Conservation (phyloP, 2,329 filamentous ascomycete genomes). For the Epichloe brachyelytri region DNA sequence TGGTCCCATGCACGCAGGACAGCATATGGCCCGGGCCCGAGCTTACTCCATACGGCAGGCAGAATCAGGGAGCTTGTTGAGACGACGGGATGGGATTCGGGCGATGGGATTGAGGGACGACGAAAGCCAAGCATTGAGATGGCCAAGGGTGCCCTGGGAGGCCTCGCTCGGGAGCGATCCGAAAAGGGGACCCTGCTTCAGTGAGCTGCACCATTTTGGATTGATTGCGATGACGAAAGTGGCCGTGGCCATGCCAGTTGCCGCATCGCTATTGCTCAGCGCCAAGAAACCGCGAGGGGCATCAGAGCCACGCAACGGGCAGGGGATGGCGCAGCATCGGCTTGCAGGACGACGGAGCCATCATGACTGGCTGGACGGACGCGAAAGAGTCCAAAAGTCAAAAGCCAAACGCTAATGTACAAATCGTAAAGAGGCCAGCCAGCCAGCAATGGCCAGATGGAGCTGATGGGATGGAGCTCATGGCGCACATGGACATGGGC, state of each 20-base stretch:
- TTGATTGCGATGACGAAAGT: slow-evolving; percentile 1
- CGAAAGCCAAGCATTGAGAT: not conserved
- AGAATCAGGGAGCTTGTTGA: not conserved
- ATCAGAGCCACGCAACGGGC: not conserved
- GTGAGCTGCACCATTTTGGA: not conserved
- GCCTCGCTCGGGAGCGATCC: slow-evolving; percentile 7
- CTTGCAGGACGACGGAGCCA: too few relatives aligned
- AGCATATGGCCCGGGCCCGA: not conserved
- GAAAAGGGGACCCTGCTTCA: not conserved
- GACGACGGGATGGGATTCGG: not conserved
- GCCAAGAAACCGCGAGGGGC: not conserved
- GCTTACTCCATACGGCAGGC: not conserved
- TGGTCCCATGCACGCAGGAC: not conserved
- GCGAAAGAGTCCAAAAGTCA: not conserved
- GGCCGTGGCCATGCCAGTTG: not conserved
- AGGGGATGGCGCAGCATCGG: too few relatives aligned
- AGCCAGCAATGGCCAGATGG: not conserved
- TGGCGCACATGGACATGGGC: not conserved
- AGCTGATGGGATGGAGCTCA: not conserved
- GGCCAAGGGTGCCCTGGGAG: slow-evolving; percentile 2
- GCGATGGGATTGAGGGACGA: not conserved
- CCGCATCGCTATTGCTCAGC: not conserved
- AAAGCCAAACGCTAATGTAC: not conserved
- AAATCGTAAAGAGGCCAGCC: not conserved
- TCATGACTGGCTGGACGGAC: too few relatives aligned